phyloP scores from a whole-genome alignment of 208 protist species.

The Crithidia sp. region DNA sequence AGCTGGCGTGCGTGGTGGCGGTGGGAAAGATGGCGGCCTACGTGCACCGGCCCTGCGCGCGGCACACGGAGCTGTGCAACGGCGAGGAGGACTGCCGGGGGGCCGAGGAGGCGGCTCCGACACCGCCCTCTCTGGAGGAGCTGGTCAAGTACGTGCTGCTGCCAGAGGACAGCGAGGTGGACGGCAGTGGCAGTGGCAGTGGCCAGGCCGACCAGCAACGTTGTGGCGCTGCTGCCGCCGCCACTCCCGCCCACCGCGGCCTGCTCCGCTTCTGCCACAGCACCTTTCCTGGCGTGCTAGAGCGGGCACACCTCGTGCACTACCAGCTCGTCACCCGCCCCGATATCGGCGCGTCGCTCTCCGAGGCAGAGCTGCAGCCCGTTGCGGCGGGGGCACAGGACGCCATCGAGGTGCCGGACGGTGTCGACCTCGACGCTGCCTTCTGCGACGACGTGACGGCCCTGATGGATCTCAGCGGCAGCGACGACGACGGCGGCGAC shows the following conservation, averaged over 20 bases:
- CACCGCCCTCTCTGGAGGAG: conserved; percentile 13
- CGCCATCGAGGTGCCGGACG: conserved; percentile 52
- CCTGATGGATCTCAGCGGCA: conserved; percentile 61
- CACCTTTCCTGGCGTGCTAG: conserved; percentile 64
- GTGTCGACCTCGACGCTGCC: conserved; percentile 58
- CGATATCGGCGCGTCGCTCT: conserved; percentile 51
- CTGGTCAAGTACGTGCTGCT: conserved; percentile 19
- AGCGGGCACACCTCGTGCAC: conserved; percentile 60
- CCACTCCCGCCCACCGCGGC: conserved; percentile 13
- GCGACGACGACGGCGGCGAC: conserved; percentile 42
- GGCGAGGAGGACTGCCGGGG: conserved; percentile 61
- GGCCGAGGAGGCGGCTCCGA: conserved; percentile 8
- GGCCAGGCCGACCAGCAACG: not conserved
- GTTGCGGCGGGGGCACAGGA: conserved; percentile 73
- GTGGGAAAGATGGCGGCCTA: conserved; percentile 91
- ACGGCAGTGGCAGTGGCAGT: not conserved
- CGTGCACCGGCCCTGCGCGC: conserved; percentile 47
- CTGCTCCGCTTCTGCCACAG: conserved; percentile 62
- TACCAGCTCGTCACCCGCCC: conserved; percentile 45
- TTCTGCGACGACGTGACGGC: conserved; percentile 64
- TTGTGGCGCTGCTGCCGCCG: not conserved
- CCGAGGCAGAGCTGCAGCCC: conserved; percentile 52
- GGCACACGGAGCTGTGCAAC: conserved; percentile 54
- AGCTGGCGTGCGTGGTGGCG: conserved; percentile 86
- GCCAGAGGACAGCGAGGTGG: conserved; percentile 10